Percentiles rank a stretch among this genome's conserved stretches.
Conservation (phyloP, 306 rosid genomes). For the Fragaria iinumae region DNA sequence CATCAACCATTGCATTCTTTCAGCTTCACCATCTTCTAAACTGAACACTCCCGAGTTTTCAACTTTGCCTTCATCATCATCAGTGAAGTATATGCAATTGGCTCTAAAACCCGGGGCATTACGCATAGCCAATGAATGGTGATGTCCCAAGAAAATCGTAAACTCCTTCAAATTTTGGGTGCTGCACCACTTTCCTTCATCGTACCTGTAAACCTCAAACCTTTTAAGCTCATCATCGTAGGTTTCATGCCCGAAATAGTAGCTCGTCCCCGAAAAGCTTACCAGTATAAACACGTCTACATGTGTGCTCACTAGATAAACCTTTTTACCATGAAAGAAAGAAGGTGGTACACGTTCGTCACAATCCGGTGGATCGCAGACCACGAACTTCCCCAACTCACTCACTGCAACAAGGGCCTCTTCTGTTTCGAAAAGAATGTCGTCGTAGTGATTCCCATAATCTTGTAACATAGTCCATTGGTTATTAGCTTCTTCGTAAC, state of each 20-base stretch:
- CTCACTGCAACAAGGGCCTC: not conserved
- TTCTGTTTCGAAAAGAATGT: not conserved
- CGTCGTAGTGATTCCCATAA: not conserved
- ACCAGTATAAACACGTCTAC: not conserved
- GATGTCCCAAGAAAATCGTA: conserved; percentile 5
- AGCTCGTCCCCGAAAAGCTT: conserved; percentile 5
- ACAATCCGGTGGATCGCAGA: not conserved
- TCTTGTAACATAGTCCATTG: not conserved
- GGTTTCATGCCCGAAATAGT: not conserved
- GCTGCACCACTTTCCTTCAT: not conserved
- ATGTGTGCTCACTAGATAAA: not conserved
- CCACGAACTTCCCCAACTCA: conserved; percentile 1
- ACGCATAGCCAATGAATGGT: not conserved
- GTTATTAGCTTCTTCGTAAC: not conserved
- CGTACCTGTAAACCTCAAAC: conserved; percentile 15
- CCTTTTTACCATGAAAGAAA: not conserved
- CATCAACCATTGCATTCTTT: not conserved
- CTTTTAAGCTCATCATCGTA: not conserved
- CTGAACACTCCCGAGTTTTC: not conserved
- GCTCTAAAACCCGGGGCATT: not conserved
- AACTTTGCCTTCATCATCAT: not conserved
- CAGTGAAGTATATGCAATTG: conserved; percentile 10
- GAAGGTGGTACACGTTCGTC: not conserved
- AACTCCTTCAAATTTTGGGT: not conserved
- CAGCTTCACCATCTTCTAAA: conserved; percentile 1